A percentile compares a stretch with the other conserved stretches of the same genome.
Conservation (phyloP, 176 grass and related monocot genomes). For the Tuctoria greenei region DNA sequence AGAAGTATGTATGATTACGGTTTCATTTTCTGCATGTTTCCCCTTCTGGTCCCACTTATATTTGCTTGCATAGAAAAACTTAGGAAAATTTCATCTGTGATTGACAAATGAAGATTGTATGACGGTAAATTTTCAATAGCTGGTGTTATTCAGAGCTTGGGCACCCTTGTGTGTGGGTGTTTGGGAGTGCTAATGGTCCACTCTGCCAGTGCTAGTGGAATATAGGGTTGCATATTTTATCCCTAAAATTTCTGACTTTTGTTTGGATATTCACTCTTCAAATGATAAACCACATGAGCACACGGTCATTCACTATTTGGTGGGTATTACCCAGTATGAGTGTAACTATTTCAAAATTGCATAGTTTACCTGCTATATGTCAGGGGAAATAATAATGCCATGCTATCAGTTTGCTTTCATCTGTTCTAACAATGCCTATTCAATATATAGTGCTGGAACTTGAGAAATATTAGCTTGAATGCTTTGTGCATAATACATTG, state of each 20-base stretch:
- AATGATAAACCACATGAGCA: not conserved
- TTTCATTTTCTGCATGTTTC: slow-evolving; percentile 19
- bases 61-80: not conserved
- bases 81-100: not conserved
- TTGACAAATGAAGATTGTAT: slow-evolving; percentile 9
- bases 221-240: slow-evolving; percentile 17
- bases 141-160: not conserved
- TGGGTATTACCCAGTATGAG: slow-evolving; percentile 1
- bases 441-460: no score
- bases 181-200: no score
- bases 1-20: slow-evolving; percentile 55
- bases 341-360: not conserved
- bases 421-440: no score
- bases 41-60: slow-evolving; percentile 1
- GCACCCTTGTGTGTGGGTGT: no score
- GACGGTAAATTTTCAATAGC: slow-evolving; percentile 1
- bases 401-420: no score
- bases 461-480: no score
- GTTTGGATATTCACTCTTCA: not conserved
- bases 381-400: not conserved
- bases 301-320: not conserved
- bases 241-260: not conserved
- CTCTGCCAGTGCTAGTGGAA: not conserved
- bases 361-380: not conserved
- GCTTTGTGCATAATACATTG: no score